Percentiles rank a stretch among this genome's conserved stretches.
phyloP scores from a whole-genome alignment of 148 eudicot species.

The Dianthus caryophyllus region DNA sequence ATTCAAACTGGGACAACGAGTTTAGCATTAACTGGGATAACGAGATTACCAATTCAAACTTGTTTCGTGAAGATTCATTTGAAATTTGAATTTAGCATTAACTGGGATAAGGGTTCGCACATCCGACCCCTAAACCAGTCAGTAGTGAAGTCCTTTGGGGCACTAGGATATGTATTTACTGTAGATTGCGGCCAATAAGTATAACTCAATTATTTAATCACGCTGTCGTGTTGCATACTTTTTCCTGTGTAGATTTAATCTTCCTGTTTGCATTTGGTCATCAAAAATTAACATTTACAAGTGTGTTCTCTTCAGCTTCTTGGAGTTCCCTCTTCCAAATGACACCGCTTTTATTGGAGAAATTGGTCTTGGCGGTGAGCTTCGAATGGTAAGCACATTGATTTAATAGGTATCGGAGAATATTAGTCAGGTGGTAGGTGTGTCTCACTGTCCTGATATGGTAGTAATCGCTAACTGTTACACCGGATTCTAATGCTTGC shows the following conservation, averaged over 20 bases:
- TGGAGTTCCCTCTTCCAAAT: conserved; percentile 77
- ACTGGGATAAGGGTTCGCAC: no score
- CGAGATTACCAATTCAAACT: no score
- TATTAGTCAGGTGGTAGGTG: neutral
- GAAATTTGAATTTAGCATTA: no score
- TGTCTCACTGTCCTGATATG: neutral
- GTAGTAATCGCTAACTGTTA: neutral
- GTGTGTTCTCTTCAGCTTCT: conserved; percentile 50
- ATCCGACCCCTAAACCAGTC: no score
- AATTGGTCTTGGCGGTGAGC: conserved; percentile 94
- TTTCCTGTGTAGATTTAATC: neutral
- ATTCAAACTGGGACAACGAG: no score
- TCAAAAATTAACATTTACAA: conserved; percentile 8
- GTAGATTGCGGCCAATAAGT: neutral
- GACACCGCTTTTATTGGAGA: conserved; percentile 87
- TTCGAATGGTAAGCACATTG: conserved; percentile 55
- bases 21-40: neutral
- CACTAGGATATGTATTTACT: no score
- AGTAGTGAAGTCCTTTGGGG: no score
- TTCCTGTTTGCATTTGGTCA: neutral
- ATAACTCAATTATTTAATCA: neutral
- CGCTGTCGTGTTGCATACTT: neutral
- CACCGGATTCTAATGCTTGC: no score
- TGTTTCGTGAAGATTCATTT: no score
- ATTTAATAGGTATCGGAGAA: neutral